A percentile compares a stretch with the other conserved stretches of the same genome.
phyloP scores from a whole-genome alignment of 768 basidiomycete genomes.

The Calocybe gangraenosa region DNA sequence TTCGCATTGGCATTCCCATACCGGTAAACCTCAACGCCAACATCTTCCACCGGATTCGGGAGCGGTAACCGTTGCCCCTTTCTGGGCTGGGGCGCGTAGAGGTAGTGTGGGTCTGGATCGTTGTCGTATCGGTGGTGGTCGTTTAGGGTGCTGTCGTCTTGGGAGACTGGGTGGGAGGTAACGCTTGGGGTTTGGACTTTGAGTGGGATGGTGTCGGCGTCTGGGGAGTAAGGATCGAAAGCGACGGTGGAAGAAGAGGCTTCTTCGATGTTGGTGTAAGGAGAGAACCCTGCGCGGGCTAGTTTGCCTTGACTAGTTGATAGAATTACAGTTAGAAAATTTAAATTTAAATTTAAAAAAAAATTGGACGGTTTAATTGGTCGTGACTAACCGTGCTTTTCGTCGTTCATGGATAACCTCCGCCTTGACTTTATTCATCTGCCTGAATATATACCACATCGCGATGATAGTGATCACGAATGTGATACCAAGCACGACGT shows the following conservation, averaged over 20 bases:
- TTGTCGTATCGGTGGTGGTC: neutral
- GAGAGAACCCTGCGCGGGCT: constrained; percentile 21
- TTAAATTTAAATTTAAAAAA: too few relatives aligned
- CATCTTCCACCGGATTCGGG: constrained; percentile 4
- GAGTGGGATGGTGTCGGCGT: constrained; percentile 38
- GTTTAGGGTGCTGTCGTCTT: neutral
- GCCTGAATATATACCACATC: constrained; percentile 77
- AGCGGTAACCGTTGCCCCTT: constrained; percentile 8
- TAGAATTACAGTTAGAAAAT: constrained; percentile 1
- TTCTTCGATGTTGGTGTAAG: constrained; percentile 12
- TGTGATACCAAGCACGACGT: constrained; percentile 64
- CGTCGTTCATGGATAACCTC: constrained; percentile 64
- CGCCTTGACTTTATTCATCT: constrained; percentile 69
- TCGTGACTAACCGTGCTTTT: constrained; percentile 54
- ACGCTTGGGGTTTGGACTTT: constrained; percentile 26
- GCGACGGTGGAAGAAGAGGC: constrained; percentile 19
- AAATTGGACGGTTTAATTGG: neutral
- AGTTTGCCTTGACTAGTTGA: constrained; percentile 50
- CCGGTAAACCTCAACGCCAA: neutral
- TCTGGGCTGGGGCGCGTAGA: constrained; percentile 51
- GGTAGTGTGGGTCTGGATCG: constrained; percentile 38
- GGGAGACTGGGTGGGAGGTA: constrained; percentile 13
- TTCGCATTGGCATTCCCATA: neutral
- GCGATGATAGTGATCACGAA: constrained; percentile 68
- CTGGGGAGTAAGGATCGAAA: constrained; percentile 21